Evolutionary conservation across 2,329 filamentous ascomycete genomes (phyloP).

Genomic region (Arachnomyces sp.): DNA sequence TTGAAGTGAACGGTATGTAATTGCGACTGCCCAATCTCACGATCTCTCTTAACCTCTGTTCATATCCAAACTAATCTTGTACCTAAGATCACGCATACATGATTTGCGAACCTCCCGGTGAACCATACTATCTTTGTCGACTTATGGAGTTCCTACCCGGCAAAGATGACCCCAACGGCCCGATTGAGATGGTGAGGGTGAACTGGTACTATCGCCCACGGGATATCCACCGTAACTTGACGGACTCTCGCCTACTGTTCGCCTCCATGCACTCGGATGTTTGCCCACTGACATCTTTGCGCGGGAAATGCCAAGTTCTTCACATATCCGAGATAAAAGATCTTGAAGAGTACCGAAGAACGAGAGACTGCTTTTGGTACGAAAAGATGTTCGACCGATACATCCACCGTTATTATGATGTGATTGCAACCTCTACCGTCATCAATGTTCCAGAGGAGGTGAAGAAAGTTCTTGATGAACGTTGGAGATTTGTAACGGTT

Average conservation of each 20-base stretch:
- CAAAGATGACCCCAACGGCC: slow-evolving; percentile 62
- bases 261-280: slow-evolving; percentile 98
- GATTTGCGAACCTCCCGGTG: slow-evolving; percentile 91
- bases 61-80: slow-evolving; percentile 7
- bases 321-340: slow-evolving; percentile 80
- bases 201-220: slow-evolving; percentile 98
- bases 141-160: slow-evolving; percentile 96
- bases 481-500: slow-evolving; percentile 93
- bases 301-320: slow-evolving; percentile 84
- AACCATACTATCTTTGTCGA: slow-evolving; percentile 93
- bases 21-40: too few species aligned
- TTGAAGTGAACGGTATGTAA: slow-evolving; percentile 74
- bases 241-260: slow-evolving; percentile 84
- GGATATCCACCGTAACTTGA: slow-evolving; percentile 85
- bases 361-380: slow-evolving; percentile 86
- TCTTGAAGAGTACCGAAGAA: slow-evolving; percentile 75
- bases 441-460: slow-evolving; percentile 94
- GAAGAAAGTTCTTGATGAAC: slow-evolving; percentile 89
- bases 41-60: too few species aligned
- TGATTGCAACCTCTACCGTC: slow-evolving; percentile 82
- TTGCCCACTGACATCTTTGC: slow-evolving; percentile 81
- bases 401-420: slow-evolving; percentile 95
- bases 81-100: slow-evolving; percentile 76
- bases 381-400: slow-evolving; percentile 97
- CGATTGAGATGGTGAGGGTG: slow-evolving; percentile 79